phyloP scores from a whole-genome alignment of 495 filamentous ascomycete species.

The Penicillium macrosclerotiorum region DNA sequence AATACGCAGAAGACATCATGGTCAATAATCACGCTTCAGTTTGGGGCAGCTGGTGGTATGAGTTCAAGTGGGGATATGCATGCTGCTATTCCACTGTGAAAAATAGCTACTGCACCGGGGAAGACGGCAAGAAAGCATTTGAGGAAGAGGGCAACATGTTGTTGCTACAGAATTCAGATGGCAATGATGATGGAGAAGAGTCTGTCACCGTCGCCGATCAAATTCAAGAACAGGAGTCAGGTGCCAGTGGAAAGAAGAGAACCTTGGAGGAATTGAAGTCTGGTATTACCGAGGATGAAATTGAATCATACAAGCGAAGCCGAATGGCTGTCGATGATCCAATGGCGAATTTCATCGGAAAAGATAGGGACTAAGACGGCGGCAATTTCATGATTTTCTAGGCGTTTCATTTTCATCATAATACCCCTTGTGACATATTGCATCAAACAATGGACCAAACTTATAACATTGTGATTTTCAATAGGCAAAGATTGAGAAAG shows the following conservation, averaged over 20 bases:
- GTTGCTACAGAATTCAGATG: slow-evolving; percentile 39
- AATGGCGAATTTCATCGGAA: slow-evolving; percentile 74
- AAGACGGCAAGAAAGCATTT: slow-evolving; percentile 72
- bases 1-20: slow-evolving; percentile 85
- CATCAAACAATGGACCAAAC: slow-evolving; percentile 2
- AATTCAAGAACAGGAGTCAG: slow-evolving; percentile 25
- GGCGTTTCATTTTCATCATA: slow-evolving; percentile 22
- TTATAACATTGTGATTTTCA: no score
- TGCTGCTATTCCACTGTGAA: slow-evolving; percentile 92
- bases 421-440: slow-evolving; percentile 26
- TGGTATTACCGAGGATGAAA: slow-evolving; percentile 74
- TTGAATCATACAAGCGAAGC: slow-evolving; percentile 78
- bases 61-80: slow-evolving; percentile 95
- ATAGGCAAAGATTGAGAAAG: no score
- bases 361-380: slow-evolving; percentile 35
- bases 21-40: slow-evolving; percentile 89
- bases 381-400: slow-evolving; percentile 7
- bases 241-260: slow-evolving; percentile 57
- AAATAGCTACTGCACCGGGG: slow-evolving; percentile 96
- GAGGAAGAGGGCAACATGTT: slow-evolving; percentile 62
- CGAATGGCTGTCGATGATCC: slow-evolving; percentile 71
- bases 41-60: slow-evolving; percentile 97
- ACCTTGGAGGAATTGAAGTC: slow-evolving; percentile 69
- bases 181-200: slow-evolving; percentile 17
- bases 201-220: slow-evolving; percentile 22